Conservation (phyloP, 2,329 filamentous ascomycete species). For the Teratosphaeria gauchensis region DNA sequence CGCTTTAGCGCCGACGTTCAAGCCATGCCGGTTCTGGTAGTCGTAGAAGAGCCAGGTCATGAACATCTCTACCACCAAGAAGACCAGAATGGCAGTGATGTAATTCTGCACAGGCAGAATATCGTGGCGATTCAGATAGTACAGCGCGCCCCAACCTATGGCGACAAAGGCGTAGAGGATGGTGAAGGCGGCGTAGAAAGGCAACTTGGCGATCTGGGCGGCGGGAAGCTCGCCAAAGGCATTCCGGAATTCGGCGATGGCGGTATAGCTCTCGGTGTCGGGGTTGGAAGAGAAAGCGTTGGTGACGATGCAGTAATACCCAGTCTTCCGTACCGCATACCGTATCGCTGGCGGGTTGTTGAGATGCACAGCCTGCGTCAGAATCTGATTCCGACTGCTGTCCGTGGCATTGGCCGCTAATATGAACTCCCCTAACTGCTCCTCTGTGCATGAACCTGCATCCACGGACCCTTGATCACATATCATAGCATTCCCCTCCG, state of each 20-base stretch:
- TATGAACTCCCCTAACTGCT: constrained; percentile 78
- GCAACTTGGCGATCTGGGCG: constrained; percentile 90
- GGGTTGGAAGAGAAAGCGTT: constrained; percentile 52
- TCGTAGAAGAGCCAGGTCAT: constrained; percentile 99
- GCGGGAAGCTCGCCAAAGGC: constrained; percentile 92
- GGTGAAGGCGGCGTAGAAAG: constrained; percentile 90
- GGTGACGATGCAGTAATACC: constrained; percentile 90
- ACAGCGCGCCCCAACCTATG: constrained; percentile 86
- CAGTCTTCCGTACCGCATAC: constrained; percentile 79
- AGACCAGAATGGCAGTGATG: constrained; percentile 91
- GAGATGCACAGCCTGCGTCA: constrained; percentile 72
- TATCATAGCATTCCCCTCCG: constrained; percentile 34
- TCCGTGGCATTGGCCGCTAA: constrained; percentile 66
- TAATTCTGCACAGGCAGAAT: constrained; percentile 98
- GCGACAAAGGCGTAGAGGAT: constrained; percentile 86
- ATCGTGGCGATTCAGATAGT: constrained; percentile 87
- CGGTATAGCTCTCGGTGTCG: constrained; percentile 54
- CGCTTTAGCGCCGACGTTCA: constrained; percentile 71
- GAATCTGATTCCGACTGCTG: constrained; percentile 59
- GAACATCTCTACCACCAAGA: constrained; percentile 89
- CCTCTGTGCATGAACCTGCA: constrained; percentile 60
- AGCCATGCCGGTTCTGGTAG: constrained; percentile 82
- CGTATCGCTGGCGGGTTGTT: constrained; percentile 65
- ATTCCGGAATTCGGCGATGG: constrained; percentile 85
- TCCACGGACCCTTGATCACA: constrained; percentile 66